Evolutionary conservation across 306 rosid species (phyloP), one percentile per base, ranked within the genome.

Genomic region (Lotus japonicus): DNA sequence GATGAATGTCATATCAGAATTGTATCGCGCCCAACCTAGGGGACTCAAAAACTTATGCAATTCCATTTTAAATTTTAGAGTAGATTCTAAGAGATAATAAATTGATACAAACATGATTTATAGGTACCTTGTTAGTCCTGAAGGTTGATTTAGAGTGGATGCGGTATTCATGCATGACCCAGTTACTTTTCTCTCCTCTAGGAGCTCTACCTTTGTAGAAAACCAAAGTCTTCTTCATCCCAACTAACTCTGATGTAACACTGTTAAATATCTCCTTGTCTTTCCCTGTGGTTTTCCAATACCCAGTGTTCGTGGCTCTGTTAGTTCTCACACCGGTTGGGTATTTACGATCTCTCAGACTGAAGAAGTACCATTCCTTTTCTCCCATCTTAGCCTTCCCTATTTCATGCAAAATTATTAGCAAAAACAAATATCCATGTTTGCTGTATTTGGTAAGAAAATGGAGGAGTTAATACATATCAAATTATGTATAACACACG

Each of bases 111-210:
- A 26, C 33, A 26, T 26, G 33, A 2, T 9, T 12, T 10, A 28
- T 15, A 17, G 9, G n/a, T 84, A 91, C 97, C 91, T 87, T 88
- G 59, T 65, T 77, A 3, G 79, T 75, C 83, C 94, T 72, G 56
- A 75, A 83, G 67, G 59, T 73, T 9, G 96, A 77, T 75, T 88
- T 91, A 6, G 91, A 78, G 75, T 86, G 89, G 72, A 85, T 68
- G 63, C 98, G 92, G 17, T 92, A 92, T 83, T 92, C 98, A 70
- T 92, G 98, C 91, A 92, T 92, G 72, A 92, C 96, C 97, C 98
- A 90, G 62, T 88, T 92, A 51, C 85, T 66, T 72, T 92, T 92
- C 70, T 92, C 97, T 44, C 98, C 98, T 79, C 97, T 79, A 0
- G 98, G 98, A 49, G 98, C 98, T 77, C 98, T 86, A 1, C 98